Base-by-base conservation (phyloP, 768 basidiomycete genomes). In the Kwoniella botswanensis region DNA sequence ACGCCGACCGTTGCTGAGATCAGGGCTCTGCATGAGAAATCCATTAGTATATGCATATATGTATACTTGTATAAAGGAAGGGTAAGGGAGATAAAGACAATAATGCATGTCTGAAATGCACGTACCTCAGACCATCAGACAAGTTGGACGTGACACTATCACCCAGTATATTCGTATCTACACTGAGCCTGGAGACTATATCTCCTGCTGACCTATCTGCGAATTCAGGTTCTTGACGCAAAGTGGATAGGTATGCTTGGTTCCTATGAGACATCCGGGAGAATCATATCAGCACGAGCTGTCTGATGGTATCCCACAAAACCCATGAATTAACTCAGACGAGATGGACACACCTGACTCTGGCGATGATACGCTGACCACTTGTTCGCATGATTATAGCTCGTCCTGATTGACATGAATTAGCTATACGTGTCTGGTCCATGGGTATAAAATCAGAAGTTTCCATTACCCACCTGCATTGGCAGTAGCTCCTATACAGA, bases 1-100 rank as follows among this genome's bases (percentile, higher is more conserved):
- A 98, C 94, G 63, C 96, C 96, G 74, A 94, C 94, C n/a, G 91
- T 89, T 42, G 94, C 93, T 87, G 96, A 95, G 43, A 98, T 92
- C 43, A 94, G 82, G 0, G 95, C 92, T 58, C 93, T 90, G 54
- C 90, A 84, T 11, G 21, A 59, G 43, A 24, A 18, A 1, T 50
- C 15, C 15, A 53, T 63, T 15, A 53, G 62, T 15, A 52, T 35
- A 3, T 4, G 35, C 35, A 35, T 6, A 9, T 35, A 35, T 7
- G 35, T 35, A 9, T 35, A 35, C 35, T 35, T 9, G 35, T 35
- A 4, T 35, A 35, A 7, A 35, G 35, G 35, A 35, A 35, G 35
- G 35, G 35, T 35, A 35, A 35, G 35, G 7, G 6, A 35, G 35
- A 4, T 35, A 35, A 35, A 5, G 35, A 35, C 35, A 4, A 35